Base-by-base conservation (phyloP, 305 asterid genomes). In the Salvia sclarea region DNA sequence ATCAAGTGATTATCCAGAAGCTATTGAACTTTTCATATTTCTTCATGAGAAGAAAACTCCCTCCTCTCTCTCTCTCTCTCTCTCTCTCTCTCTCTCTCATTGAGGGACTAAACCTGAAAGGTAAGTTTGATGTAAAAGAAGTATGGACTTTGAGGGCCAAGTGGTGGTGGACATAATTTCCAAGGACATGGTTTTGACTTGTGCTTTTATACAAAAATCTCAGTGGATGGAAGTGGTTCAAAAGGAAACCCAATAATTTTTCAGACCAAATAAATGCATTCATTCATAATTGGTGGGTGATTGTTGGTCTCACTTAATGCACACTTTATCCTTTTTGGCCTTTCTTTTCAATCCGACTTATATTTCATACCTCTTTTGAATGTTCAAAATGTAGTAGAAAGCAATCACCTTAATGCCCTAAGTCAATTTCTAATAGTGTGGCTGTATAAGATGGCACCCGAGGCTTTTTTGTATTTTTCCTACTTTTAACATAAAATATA, bases 141-240 rank as follows among this genome's bases (percentile, higher is more conserved):
- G 53, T 22, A 17, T 72, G 67, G 78, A 72, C 77, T 69, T 69
- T 64, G 62, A 55, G 70, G 70, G 33, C 25, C 61, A 43, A 57
- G 35, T 65, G 60, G 43, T 3, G 5, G 25, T 57, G 69, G 79
- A 74, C 55, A 78, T 72, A 66, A 67, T 47, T 74, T 64, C 67
- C 69, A 41, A 74, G 79, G 79, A 67, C 28, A 47, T 61, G 55
- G 54, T 60, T 52, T 77, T 83, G 91, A 86, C 87, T 85, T 64
- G 61, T 44, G 20, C 7, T 55, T 71, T 49, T 70, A 61, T 35
- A 57, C 49, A 47, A 80, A 80, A 72, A 78, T 81, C 85, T 84
- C 59, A 83, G 96, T 84, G 89, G 90, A 71, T 77, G 72, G 68
- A 76, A 74, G 84, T 88, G 67, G 87, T 75, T 80, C 58, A 61